Percentiles rank a stretch among this genome's conserved stretches.
phyloP scores from a whole-genome alignment of 768 basidiomycete genomes.

The Lentinus brumalis region DNA sequence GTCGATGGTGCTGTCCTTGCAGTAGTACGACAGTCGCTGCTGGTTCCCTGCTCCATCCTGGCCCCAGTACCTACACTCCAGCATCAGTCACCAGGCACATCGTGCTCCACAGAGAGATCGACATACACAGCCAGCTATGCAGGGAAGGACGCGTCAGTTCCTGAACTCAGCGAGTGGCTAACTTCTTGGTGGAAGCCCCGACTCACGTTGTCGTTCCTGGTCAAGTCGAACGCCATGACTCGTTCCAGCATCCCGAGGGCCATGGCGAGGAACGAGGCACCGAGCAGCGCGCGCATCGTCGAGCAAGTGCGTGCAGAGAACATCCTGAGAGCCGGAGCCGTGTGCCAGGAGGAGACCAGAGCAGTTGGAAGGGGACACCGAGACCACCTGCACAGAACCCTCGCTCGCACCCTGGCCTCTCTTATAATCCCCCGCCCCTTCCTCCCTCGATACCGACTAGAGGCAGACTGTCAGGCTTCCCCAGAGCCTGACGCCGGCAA shows the following conservation, averaged over 20 bases:
- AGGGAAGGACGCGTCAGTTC: neutral
- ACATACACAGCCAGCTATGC: slow-evolving; percentile 30
- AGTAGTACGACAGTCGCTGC: slow-evolving; percentile 10
- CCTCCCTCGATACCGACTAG: neutral
- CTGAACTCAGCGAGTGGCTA: neutral
- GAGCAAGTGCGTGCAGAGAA: neutral
- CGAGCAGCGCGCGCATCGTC: slow-evolving; percentile 4
- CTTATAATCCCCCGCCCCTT: slow-evolving; percentile 2
- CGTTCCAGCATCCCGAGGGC: slow-evolving; percentile 12
- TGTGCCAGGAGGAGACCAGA: slow-evolving; percentile 3
- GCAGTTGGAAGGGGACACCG: neutral
- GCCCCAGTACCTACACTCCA: slow-evolving; percentile 46
- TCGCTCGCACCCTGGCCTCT: neutral
- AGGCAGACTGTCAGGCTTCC: neutral
- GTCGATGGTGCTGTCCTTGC: slow-evolving; percentile 55
- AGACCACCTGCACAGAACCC: neutral
- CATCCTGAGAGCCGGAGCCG: slow-evolving; percentile 10
- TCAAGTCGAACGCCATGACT: slow-evolving; percentile 15
- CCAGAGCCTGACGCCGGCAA: slow-evolving; percentile 6
- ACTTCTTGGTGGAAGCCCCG: neutral
- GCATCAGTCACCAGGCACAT: neutral
- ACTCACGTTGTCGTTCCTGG: slow-evolving; percentile 18
- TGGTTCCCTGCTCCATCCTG: slow-evolving; percentile 54
- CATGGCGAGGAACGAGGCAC: slow-evolving; percentile 6
- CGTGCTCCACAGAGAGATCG: slow-evolving; percentile 5